Evolutionary conservation across 352 stramenopile species (phyloP), one percentile per base, ranked within the genome.

Genomic region (Pythium monospermum): DNA sequence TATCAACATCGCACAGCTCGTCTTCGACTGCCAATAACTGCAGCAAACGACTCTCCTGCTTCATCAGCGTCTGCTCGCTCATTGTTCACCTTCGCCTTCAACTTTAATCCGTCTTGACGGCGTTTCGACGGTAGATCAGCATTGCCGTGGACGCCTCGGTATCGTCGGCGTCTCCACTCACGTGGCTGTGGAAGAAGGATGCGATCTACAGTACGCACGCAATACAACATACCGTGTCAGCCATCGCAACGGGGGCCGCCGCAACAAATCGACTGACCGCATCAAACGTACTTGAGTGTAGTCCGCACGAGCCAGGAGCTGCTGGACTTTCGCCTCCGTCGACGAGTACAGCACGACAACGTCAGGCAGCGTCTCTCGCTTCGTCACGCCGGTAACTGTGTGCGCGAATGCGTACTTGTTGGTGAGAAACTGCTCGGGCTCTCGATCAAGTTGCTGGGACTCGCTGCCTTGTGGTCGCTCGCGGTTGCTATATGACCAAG

Each of bases 341-440:
- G 69, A 74, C 44, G 73, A 80, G 58, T 80, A 90, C 41, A 78
- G 69, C 46, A 91, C 80, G 26, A 89, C 55, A 44, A 76, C 83
- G 23, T 66, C 82, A 10, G 83, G 80, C 12, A 89, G 61, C 48
- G 72, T 21, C 40, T 69, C 51, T 19, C 52, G 55, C 6, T 36
- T 27, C 19, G 40, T 55, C 36, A 54, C 52, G 40, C 63, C 56
- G 4, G 54, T 49, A 4, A 54, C 22, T 1, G 59, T 50, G n/a
- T 53, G 54, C 16, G 54, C 32, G 42, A 85, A 73, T 35, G 63
- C 46, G 51, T 91, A 88, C 43, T 69, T 68, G n/a, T 65, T 71
- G 8, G 51, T 68, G 23, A 88, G 37, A 52, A 87, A 88, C 25
- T 61, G 55, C 10, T 56, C 54, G 0, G 80, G 79, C 36, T 87